Percentiles rank a stretch among this genome's conserved stretches.
Conservation (phyloP, 768 basidiomycete species). For the Terana coerulea region DNA sequence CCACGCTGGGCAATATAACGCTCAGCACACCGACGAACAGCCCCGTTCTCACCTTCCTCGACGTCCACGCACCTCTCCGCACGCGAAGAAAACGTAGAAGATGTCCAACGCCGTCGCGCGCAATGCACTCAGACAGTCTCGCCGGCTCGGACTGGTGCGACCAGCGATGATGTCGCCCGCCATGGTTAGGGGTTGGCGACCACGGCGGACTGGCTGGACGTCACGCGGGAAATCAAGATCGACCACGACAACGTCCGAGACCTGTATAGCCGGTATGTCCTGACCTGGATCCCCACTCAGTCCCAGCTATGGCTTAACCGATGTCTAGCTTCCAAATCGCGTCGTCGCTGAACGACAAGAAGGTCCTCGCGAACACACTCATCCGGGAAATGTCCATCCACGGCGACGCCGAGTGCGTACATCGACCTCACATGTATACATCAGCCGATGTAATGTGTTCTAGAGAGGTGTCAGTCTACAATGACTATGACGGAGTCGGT, state of each 20-base stretch:
- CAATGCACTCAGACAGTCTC: too few relatives aligned
- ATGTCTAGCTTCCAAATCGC: background rate
- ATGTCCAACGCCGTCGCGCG: too few relatives aligned
- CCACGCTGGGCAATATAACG: too few relatives aligned
- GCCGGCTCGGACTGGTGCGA: too few relatives aligned
- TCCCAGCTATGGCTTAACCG: background rate
- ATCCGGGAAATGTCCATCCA: slow-evolving; percentile 19
- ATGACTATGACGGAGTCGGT: slow-evolving; percentile 13
- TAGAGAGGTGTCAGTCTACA: slow-evolving; percentile 18
- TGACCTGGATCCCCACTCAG: too few relatives aligned
- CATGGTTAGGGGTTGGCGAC: background rate
- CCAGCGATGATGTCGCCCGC: too few relatives aligned
- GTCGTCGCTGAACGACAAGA: slow-evolving; percentile 5
- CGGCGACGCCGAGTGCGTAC: slow-evolving; percentile 13
- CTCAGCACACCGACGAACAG: too few relatives aligned
- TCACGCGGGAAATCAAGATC: slow-evolving; percentile 18
- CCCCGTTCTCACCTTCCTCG: too few relatives aligned
- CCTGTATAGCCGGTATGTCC: slow-evolving; percentile 12
- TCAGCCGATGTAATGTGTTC: background rate
- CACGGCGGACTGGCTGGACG: slow-evolving; percentile 8
- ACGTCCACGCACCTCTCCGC: too few relatives aligned
- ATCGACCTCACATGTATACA: background rate
- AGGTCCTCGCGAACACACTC: slow-evolving; percentile 17
- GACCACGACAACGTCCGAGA: slow-evolving; percentile 23
- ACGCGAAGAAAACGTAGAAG: too few relatives aligned